Evolutionary conservation across 2,329 filamentous ascomycete species (phyloP), one percentile per base, ranked within the genome.

Genomic region (Shiraia bambusicola): DNA sequence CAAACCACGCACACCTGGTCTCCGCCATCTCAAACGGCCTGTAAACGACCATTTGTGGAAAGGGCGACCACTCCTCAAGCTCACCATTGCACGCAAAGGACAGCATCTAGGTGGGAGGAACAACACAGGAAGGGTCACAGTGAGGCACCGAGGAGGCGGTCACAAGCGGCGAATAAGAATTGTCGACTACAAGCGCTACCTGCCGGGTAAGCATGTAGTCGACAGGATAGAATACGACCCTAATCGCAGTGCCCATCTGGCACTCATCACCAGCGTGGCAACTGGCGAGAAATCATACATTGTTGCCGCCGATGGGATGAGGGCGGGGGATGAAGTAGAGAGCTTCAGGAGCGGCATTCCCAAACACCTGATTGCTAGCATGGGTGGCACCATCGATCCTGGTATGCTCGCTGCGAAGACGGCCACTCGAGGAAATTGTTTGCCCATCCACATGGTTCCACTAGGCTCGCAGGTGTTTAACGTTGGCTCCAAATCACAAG

Each of bases 31-130:
- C 53, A 87, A 86, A 69, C 82, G 93, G 30, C 90, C 93, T 11
- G 85, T 96, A 71, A 97, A 97, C 71, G 90, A 96, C 62, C 93
- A 98, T 70, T 75, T 98, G 32, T 97, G 89, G 89, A 96, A 95
- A 72, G 93, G 93, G 44, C 79, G 90, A 42, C 88, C 93, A 1
- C 83, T 86, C 54, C 76, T 88, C 25, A 82, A 84, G 36, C 78
- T 98, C 69, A 98, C 94, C 9, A 88, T 89, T 61, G 83, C 90
- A 27, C 95, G 96, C 70, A 92, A 92, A 69, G 93, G 93, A 12
- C 90, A 95, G 59, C 84, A 82, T 37, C 93, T 95, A 69, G 94
- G 93, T 69, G 93, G 93, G 30, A 82, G 93, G 59, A 98, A 98
- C 69, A 87, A 88, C 63, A 86, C 80, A 39, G 94, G 93, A 16